These are phyloP conservation scores for Hansenula sp. DNA, from an alignment of 1,139 yeast genomes.

Conservation along the genomic window DNA sequence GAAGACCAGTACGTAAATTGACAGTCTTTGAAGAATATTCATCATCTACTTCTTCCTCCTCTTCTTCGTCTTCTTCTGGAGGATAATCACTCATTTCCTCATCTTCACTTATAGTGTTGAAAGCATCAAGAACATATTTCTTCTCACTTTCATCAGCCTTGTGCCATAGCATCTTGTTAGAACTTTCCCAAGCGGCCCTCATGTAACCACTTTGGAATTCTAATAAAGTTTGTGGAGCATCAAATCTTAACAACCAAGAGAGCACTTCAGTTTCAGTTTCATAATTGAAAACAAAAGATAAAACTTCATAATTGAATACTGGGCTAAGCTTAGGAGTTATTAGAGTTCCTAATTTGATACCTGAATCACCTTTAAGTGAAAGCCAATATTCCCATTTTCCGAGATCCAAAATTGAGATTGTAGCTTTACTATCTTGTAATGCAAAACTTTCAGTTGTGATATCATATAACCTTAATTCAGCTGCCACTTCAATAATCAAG, in stretches of 20 bases:
- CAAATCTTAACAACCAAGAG: conserved; percentile 65
- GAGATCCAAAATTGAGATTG: conserved; percentile 40
- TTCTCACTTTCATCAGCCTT: conserved; percentile 37
- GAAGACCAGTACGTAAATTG: conserved; percentile 20
- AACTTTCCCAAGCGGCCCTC: conserved; percentile 57
- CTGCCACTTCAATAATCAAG: conserved; percentile 18
- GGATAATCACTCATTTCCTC: conserved; percentile 26
- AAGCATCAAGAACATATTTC: conserved; percentile 45
- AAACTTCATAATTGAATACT: conserved; percentile 52
- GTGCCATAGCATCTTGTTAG: conserved; percentile 49
- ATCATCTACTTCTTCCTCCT: conserved; percentile 17
- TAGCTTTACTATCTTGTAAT: conserved; percentile 32
- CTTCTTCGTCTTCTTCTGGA: conserved; percentile 26
- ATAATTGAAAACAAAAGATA: conserved; percentile 65
- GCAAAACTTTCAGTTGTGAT: conserved; percentile 46
- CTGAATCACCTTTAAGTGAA: conserved; percentile 32
- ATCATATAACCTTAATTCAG: conserved; percentile 56
- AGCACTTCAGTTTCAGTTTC: conserved; percentile 32
- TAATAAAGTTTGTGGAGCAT: conserved; percentile 33
- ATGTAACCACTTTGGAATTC: conserved; percentile 50
- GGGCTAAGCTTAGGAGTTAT: conserved; percentile 57
- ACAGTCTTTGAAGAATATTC: conserved; percentile 8
- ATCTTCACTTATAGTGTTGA: conserved; percentile 35
- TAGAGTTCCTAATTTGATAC: conserved; percentile 35
- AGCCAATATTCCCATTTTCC: conserved; percentile 52